Percentiles rank a stretch among this genome's conserved stretches.
These are phyloP conservation scores for Stephanodiscus triporus DNA, from an alignment of 108 stramenopile genomes.

Conservation along the genomic window DNA sequence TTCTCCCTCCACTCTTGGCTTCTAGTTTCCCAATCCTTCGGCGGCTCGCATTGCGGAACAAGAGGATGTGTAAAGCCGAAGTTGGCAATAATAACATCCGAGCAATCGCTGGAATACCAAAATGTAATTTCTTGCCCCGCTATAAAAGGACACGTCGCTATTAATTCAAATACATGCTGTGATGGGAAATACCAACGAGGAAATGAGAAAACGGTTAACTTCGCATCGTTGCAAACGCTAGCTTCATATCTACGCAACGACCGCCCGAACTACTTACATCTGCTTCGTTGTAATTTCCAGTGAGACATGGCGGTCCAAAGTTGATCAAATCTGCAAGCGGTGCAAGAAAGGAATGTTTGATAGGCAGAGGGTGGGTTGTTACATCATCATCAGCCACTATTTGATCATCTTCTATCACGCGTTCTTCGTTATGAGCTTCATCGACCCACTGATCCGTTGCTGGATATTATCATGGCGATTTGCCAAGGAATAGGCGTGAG, in stretches of 20 bases:
- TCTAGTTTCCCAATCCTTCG: constrained; percentile 40
- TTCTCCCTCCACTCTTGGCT: constrained; percentile 36
- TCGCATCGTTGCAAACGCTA: not conserved
- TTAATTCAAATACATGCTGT: constrained; percentile 65
- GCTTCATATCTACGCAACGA: not conserved
- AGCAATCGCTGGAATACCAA: constrained; percentile 82
- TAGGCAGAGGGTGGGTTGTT: constrained; percentile 1
- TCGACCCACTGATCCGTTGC: constrained; percentile 51
- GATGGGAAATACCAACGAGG: not conserved
- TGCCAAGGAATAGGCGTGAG: not conserved
- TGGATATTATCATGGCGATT: not conserved
- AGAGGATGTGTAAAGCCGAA: constrained; percentile 81
- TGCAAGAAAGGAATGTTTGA: constrained; percentile 78
- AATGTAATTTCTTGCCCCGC: constrained; percentile 87
- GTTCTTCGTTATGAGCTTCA: constrained; percentile 55
- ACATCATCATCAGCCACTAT: constrained; percentile 28
- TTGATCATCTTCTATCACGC: constrained; percentile 47
- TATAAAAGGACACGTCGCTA: constrained; percentile 74
- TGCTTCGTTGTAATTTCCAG: constrained; percentile 70
- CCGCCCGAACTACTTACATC: constrained; percentile 12
- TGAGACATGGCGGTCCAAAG: constrained; percentile 86
- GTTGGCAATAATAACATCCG: constrained; percentile 78
- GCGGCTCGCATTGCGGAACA: constrained; percentile 48
- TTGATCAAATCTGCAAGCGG: constrained; percentile 85
- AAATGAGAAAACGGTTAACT: not conserved